These are phyloP conservation scores for Lactarius tabidus DNA, from an alignment of 768 basidiomycete species.

Conservation along the genomic window DNA sequence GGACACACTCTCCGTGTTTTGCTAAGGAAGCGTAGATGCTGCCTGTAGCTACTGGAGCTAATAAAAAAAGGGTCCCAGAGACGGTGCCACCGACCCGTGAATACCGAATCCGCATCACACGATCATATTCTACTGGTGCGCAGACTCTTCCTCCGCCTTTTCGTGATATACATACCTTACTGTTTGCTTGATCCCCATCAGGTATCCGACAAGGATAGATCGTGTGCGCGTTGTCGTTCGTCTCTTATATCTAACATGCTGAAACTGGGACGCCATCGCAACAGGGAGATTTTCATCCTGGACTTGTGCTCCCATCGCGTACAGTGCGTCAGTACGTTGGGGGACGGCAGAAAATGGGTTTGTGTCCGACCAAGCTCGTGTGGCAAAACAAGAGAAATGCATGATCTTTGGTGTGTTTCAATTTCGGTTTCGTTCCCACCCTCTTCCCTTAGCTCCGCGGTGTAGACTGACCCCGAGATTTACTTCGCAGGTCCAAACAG, in stretches of 20 bases:
- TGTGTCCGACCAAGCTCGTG: constrained; percentile 46
- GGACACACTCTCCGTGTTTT: too few species aligned
- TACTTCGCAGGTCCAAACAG: constrained; percentile 38
- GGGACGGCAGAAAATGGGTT: constrained; percentile 52
- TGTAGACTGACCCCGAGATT: background rate
- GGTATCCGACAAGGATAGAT: constrained; percentile 2
- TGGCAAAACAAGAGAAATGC: constrained; percentile 42
- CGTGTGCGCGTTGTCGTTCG: background rate
- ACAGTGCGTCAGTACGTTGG: constrained; percentile 44
- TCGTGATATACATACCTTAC: background rate
- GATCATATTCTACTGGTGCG: too few species aligned
- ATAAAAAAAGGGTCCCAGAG: too few species aligned
- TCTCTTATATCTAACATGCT: background rate
- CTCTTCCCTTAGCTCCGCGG: background rate
- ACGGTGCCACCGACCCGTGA: too few species aligned
- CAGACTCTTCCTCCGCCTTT: too few species aligned
- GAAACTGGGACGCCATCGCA: background rate
- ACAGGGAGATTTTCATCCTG: constrained; percentile 49
- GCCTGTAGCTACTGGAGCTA: too few species aligned
- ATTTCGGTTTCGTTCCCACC: background rate
- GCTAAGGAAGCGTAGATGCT: too few species aligned
- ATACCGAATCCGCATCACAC: too few species aligned
- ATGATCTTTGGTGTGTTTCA: constrained; percentile 40
- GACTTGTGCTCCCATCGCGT: constrained; percentile 47
- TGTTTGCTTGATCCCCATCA: background rate